Evolutionary conservation across 306 rosid genomes (phyloP).

Genomic region (Dryas octopetala): DNA sequence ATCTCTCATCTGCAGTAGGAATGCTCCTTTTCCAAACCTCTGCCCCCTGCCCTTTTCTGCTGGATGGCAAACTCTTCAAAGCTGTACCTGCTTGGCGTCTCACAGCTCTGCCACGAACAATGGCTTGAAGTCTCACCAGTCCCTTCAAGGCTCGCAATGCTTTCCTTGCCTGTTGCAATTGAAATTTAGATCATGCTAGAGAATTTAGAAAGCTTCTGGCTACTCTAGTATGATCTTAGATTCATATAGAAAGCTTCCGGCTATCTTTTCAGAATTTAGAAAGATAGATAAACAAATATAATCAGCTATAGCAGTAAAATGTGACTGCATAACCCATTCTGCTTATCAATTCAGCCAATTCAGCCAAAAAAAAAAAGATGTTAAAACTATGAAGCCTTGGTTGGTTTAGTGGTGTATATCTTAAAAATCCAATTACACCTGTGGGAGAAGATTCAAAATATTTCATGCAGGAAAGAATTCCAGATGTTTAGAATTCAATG

Average conservation of each 20-base stretch:
- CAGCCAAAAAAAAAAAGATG: too few relatives aligned
- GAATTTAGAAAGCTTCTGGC: not conserved
- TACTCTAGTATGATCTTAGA: too few relatives aligned
- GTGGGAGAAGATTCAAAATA: not conserved
- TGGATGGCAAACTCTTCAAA: conserved; percentile 35
- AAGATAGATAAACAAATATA: too few relatives aligned
- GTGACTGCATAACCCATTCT: too few relatives aligned
- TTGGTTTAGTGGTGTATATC: too few relatives aligned
- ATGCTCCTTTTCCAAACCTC: conserved; percentile 34
- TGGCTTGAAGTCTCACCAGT: conserved; percentile 76
- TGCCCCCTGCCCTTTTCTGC: conserved; percentile 19
- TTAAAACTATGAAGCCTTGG: too few relatives aligned
- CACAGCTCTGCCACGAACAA: conserved; percentile 76
- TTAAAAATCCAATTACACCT: not conserved
- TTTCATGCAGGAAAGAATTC: not conserved
- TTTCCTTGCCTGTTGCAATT: conserved; percentile 75
- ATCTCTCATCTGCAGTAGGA: conserved; percentile 12
- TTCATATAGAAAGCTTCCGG: too few relatives aligned
- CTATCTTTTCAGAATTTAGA: too few relatives aligned
- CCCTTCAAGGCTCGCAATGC: conserved; percentile 83
- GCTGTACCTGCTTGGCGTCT: conserved; percentile 43
- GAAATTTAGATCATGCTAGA: conserved; percentile 5
- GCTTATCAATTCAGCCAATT: too few relatives aligned
- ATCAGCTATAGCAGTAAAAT: too few relatives aligned
- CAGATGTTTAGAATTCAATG: not conserved